Evolutionary conservation across 2,329 filamentous ascomycete species (phyloP).

Genomic region (Calonectria pteridis): DNA sequence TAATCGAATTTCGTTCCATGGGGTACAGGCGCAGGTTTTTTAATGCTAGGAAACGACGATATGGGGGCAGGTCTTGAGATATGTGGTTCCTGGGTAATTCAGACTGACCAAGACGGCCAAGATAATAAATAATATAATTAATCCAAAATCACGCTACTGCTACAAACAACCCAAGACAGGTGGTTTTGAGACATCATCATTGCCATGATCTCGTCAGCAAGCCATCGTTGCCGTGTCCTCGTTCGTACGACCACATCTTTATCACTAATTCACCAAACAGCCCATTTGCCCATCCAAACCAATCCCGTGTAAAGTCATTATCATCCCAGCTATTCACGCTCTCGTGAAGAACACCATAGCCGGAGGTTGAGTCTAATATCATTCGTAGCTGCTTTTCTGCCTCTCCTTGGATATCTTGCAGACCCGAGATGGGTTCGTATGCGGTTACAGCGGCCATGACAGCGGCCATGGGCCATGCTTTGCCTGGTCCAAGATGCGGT

Average conservation of each 20-base stretch:
- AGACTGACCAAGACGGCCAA: not conserved
- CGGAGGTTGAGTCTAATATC: not conserved
- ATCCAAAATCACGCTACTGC: not conserved
- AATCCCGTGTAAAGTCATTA: not conserved
- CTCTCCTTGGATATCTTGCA: not conserved
- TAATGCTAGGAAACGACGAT: too few relatives aligned
- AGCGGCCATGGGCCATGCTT: slow-evolving; percentile 7
- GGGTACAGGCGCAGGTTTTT: too few relatives aligned
- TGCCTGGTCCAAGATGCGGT: not conserved
- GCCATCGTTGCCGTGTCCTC: not conserved
- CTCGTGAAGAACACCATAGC: not conserved
- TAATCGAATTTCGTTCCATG: not conserved
- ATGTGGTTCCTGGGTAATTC: not conserved
- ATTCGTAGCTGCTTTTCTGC: not conserved
- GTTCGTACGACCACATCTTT: not conserved
- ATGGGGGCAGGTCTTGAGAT: too few relatives aligned
- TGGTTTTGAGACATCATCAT: not conserved
- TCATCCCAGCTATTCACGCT: not conserved
- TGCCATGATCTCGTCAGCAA: not conserved
- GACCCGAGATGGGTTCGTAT: not conserved
- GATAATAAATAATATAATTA: not conserved
- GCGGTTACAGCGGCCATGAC: not conserved
- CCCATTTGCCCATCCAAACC: slow-evolving; percentile 3
- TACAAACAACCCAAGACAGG: not conserved
- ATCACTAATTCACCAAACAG: not conserved